Percentiles rank a stretch among this genome's conserved stretches.
Evolutionary conservation across 2,329 filamentous ascomycete species (phyloP).

Genomic region (Huntiella savannae): DNA sequence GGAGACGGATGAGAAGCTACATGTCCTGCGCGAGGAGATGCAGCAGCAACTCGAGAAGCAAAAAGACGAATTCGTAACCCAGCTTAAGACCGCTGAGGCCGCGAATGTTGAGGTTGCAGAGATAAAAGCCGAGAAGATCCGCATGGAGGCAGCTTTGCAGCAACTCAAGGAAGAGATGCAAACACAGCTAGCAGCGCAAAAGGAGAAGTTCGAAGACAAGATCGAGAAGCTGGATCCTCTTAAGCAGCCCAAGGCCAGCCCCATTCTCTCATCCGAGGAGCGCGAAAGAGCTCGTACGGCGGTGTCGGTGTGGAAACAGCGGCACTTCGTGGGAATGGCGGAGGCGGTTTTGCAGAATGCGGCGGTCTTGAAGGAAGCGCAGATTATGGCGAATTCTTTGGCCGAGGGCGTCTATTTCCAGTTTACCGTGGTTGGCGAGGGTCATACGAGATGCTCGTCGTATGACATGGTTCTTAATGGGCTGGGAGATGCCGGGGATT

Average conservation of each 20-base stretch:
- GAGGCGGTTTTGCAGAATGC: slow-evolving; percentile 81
- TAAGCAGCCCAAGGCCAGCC: slow-evolving; percentile 39
- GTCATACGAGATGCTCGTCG: slow-evolving; percentile 75
- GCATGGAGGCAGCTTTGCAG: slow-evolving; percentile 66
- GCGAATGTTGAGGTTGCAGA: slow-evolving; percentile 65
- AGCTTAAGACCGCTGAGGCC: slow-evolving; percentile 55
- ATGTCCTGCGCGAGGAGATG: slow-evolving; percentile 62
- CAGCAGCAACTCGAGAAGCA: slow-evolving; percentile 66
- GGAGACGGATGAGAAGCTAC: slow-evolving; percentile 57
- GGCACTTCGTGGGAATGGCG: slow-evolving; percentile 84
- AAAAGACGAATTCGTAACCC: slow-evolving; percentile 64
- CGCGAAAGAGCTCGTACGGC: slow-evolving; percentile 48
- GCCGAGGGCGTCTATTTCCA: slow-evolving; percentile 87
- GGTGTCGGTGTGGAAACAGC: slow-evolving; percentile 58
- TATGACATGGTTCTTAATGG: slow-evolving; percentile 94
- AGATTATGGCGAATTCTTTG: slow-evolving; percentile 94
- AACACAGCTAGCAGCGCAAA: slow-evolving; percentile 63
- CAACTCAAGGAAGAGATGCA: slow-evolving; percentile 78
- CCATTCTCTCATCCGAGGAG: slow-evolving; percentile 52
- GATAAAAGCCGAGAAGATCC: slow-evolving; percentile 60
- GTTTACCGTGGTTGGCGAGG: slow-evolving; percentile 76
- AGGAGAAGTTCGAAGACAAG: slow-evolving; percentile 67
- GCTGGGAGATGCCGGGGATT: slow-evolving; percentile 67
- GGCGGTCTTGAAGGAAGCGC: slow-evolving; percentile 76
- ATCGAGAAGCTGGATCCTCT: slow-evolving; percentile 56